Percentiles rank a stretch among this genome's conserved stretches.
Conservation (phyloP, 2,329 filamentous ascomycete species). For the Aspergillus nomiae region DNA sequence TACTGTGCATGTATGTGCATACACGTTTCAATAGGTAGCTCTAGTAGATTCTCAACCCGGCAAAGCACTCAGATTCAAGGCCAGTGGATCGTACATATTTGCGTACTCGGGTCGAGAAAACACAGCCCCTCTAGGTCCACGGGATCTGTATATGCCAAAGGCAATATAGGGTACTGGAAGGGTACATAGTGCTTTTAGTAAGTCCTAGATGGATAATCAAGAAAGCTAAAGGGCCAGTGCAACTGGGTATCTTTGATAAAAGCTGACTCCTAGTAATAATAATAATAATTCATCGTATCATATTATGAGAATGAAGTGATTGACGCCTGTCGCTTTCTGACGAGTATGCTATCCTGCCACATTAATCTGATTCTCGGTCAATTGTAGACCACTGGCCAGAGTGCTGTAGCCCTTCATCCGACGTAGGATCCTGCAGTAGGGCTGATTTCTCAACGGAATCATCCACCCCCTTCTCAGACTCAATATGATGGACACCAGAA, state of each 20-base stretch:
- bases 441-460: constrained; percentile 18
- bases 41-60: background rate
- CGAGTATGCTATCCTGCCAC: constrained; percentile 2
- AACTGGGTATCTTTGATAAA: constrained; percentile 10
- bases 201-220: background rate
- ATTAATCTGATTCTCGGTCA: constrained; percentile 31
- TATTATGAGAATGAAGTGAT: background rate
- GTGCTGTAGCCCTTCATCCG: constrained; percentile 37
- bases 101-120: background rate
- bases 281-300: constrained; percentile 4
- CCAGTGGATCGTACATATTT: background rate
- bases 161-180: background rate
- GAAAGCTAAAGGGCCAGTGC: background rate
- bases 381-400: constrained; percentile 42
- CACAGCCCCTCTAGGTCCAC: background rate
- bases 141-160: background rate
- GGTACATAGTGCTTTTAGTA: background rate
- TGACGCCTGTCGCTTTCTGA: background rate
- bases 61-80: background rate
- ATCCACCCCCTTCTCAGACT: constrained; percentile 10
- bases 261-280: background rate
- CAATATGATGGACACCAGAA: constrained; percentile 14
- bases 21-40: background rate
- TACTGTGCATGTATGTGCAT: background rate
- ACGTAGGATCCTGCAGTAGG: constrained; percentile 29